Conservation (phyloP, 768 basidiomycete species). For the Phallus indusiatus region DNA sequence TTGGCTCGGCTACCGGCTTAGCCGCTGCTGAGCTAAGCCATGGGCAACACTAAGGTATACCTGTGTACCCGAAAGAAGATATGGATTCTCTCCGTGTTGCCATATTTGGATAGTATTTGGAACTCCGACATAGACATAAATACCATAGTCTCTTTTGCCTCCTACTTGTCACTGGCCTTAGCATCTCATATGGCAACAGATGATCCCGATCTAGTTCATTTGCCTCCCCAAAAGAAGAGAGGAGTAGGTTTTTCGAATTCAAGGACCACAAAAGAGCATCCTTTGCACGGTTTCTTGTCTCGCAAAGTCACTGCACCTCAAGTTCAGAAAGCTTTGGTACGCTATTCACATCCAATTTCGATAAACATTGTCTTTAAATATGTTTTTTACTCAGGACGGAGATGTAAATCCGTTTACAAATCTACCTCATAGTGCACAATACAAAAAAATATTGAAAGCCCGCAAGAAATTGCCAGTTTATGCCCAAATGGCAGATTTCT, state of each 20-base stretch:
- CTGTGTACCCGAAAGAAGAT: no score
- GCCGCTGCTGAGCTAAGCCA: no score
- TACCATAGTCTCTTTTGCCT: no score
- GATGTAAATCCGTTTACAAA: conserved; percentile 87
- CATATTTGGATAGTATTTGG: no score
- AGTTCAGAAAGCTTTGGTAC: conserved; percentile 62
- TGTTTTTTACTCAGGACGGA: conserved; percentile 42
- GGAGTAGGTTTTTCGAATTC: conserved; percentile 17
- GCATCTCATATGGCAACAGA: conserved; percentile 16
- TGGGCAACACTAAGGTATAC: no score
- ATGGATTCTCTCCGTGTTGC: no score
- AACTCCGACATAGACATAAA: no score
- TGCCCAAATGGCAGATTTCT: conserved; percentile 88
- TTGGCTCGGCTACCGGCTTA: no score
- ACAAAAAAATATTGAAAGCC: conserved; percentile 75
- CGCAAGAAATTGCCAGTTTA: conserved; percentile 89
- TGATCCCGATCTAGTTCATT: conserved; percentile 52
- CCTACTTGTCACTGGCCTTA: no score
- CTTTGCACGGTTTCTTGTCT: conserved; percentile 66
- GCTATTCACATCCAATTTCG: conserved; percentile 16
- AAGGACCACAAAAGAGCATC: conserved; percentile 32
- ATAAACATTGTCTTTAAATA: background rate
- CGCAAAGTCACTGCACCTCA: conserved; percentile 57
- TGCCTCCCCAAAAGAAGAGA: conserved; percentile 28
- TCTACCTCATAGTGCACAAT: conserved; percentile 61